These are phyloP conservation scores for Sphenostylis stenocarpa DNA, from an alignment of 306 rosid species.

Conservation along the genomic window DNA sequence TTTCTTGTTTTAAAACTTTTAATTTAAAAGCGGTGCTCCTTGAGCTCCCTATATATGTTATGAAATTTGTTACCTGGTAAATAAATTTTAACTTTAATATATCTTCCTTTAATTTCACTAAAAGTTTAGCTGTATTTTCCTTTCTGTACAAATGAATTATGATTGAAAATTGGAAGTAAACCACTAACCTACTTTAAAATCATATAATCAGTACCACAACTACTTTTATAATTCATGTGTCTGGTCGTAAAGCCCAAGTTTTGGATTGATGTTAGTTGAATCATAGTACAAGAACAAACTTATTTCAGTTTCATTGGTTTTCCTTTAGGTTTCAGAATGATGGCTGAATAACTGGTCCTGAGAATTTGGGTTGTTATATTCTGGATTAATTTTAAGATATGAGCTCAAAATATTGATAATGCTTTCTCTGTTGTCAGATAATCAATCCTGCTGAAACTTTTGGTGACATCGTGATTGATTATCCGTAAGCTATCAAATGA, in stretches of 20 bases:
- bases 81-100: constrained; percentile 1
- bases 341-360: constrained; percentile 8
- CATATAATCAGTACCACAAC: constrained; percentile 7
- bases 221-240: constrained; percentile 14
- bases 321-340: constrained; percentile 13
- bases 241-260: constrained; percentile 20
- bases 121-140: background rate
- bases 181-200: background rate
- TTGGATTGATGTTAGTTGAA: constrained; percentile 20
- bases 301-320: background rate
- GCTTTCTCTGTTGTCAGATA: constrained; percentile 55
- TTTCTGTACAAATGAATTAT: background rate
- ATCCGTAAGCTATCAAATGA: constrained; percentile 66
- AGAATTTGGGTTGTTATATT: constrained; percentile 5
- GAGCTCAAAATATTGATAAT: constrained; percentile 15
- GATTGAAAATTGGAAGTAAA: constrained; percentile 2
- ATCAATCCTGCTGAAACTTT: constrained; percentile 95
- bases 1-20: constrained; percentile 5
- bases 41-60: constrained; percentile 1
- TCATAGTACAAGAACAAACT: constrained; percentile 23
- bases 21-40: constrained; percentile 5
- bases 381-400: background rate
- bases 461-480: constrained; percentile 96
- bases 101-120: background rate
- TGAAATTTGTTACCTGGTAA: background rate